Evolutionary conservation across 2,329 filamentous ascomycete genomes (phyloP).

Genomic region (Pseudogymnoascus sp.): DNA sequence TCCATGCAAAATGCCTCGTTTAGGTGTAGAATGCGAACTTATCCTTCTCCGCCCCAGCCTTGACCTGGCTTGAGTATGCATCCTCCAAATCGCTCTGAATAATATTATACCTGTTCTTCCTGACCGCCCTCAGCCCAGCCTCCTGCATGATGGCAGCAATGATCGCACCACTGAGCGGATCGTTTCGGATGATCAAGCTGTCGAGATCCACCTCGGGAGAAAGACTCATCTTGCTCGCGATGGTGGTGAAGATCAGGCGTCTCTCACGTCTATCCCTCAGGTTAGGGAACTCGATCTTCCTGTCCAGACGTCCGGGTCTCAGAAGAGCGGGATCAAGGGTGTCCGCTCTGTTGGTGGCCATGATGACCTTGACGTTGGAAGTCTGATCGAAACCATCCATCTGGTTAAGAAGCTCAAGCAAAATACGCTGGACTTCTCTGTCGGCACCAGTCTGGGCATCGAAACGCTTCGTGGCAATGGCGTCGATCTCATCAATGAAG

Average conservation of each 20-base stretch:
- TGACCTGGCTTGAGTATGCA: constrained; percentile 94
- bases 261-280: constrained; percentile 89
- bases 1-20: background rate
- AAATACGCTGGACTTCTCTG: constrained; percentile 95
- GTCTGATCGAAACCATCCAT: constrained; percentile 99
- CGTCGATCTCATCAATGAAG: constrained; percentile 99
- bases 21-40: constrained; percentile 9
- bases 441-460: constrained; percentile 97
- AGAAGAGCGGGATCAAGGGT: constrained; percentile 92
- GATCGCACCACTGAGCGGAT: constrained; percentile 87
- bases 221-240: constrained; percentile 93
- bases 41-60: constrained; percentile 38
- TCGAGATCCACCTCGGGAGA: constrained; percentile 95
- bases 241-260: constrained; percentile 94
- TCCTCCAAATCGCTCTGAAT: constrained; percentile 96
- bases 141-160: constrained; percentile 99
- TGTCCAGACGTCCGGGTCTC: constrained; percentile 87
- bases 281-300: constrained; percentile 98
- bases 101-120: constrained; percentile 99
- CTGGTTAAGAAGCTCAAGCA: constrained; percentile 95
- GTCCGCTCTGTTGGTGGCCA: constrained; percentile 98
- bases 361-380: constrained; percentile 99
- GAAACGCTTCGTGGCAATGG: constrained; percentile 98
- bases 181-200: constrained; percentile 91
- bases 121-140: constrained; percentile 83